Conservation (phyloP, 2,329 filamentous ascomycete genomes). For the Beauveria varroae region DNA sequence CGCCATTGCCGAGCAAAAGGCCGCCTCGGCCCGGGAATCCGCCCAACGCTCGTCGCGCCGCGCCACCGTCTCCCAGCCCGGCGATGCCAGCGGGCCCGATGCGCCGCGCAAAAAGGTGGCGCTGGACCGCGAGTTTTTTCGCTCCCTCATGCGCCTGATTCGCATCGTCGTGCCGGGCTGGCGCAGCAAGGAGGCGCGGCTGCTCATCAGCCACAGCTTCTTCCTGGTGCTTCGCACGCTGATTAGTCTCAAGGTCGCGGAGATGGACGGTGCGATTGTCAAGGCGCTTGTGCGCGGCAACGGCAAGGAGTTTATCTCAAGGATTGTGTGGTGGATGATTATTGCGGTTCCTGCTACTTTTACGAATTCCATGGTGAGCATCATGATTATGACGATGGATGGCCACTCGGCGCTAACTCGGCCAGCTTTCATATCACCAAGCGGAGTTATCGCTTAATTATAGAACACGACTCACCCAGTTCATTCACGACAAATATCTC, state of each 20-base stretch:
- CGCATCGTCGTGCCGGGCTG: slow-evolving; percentile 86
- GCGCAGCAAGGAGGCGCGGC: slow-evolving; percentile 77
- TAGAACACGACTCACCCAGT: slow-evolving; percentile 82
- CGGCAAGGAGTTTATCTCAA: slow-evolving; percentile 79
- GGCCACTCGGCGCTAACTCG: neutral
- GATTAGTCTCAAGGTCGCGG: slow-evolving; percentile 91
- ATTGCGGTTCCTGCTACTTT: slow-evolving; percentile 95
- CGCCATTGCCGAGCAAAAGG: slow-evolving; percentile 89
- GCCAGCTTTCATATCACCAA: slow-evolving; percentile 87
- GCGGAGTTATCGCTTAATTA: slow-evolving; percentile 91
- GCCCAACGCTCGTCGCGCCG: slow-evolving; percentile 41
- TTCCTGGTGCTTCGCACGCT: slow-evolving; percentile 86
- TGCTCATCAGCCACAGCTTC: slow-evolving; percentile 85
- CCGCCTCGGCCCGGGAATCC: slow-evolving; percentile 63
- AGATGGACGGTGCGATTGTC: slow-evolving; percentile 89
- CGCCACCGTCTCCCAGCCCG: slow-evolving; percentile 40
- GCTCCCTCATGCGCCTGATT: slow-evolving; percentile 67
- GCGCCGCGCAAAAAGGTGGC: slow-evolving; percentile 72
- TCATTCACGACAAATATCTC: slow-evolving; percentile 92
- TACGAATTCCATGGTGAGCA: slow-evolving; percentile 92
- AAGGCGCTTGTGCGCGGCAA: slow-evolving; percentile 87
- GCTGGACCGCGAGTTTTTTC: slow-evolving; percentile 76
- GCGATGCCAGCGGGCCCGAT: slow-evolving; percentile 20
- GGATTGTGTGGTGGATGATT: slow-evolving; percentile 96
- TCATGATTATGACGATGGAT: neutral